Percentiles rank a stretch among this genome's conserved stretches.
Conservation (phyloP, 2,329 filamentous ascomycete species). For the Fusarium albidum region DNA sequence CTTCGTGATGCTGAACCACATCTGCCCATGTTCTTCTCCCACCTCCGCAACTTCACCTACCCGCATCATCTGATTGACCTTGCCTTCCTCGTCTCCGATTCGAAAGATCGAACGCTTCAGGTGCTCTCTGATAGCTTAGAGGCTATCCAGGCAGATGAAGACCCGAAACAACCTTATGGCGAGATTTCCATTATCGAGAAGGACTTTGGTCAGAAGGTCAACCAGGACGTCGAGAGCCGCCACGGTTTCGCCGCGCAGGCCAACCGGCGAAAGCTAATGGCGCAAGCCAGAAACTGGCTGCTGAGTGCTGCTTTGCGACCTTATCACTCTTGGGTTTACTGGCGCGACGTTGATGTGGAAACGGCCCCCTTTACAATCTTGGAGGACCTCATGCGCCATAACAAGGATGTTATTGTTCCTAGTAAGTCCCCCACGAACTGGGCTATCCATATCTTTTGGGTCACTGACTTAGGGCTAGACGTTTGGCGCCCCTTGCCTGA, state of each 20-base stretch:
- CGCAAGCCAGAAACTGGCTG: slow-evolving; percentile 96
- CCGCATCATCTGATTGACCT: slow-evolving; percentile 96
- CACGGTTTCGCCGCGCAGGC: slow-evolving; percentile 98
- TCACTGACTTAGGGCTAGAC: slow-evolving; percentile 62
- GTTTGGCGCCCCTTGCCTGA: slow-evolving; percentile 99
- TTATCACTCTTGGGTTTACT: slow-evolving; percentile 99
- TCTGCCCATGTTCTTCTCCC: slow-evolving; percentile 98
- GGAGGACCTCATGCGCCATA: slow-evolving; percentile 97
- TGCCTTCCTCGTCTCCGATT: slow-evolving; percentile 96
- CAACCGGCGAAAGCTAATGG: slow-evolving; percentile 94
- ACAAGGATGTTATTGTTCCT: slow-evolving; percentile 98
- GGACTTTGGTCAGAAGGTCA: slow-evolving; percentile 97
- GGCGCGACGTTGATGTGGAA: slow-evolving; percentile 98
- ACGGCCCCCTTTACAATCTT: slow-evolving; percentile 96
- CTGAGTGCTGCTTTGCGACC: slow-evolving; percentile 91
- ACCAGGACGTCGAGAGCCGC: slow-evolving; percentile 96
- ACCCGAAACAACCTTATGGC: slow-evolving; percentile 85
- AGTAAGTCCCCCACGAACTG: slow-evolving; percentile 69
- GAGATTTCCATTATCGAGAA: slow-evolving; percentile 99
- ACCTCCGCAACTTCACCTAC: slow-evolving; percentile 95
- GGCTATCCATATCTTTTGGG: background rate
- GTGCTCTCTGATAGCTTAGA: slow-evolving; percentile 79
- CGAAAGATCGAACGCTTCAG: slow-evolving; percentile 86
- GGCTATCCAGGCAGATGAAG: slow-evolving; percentile 79
- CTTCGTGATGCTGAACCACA: slow-evolving; percentile 92